These are phyloP conservation scores for Diaporthe eres DNA, from an alignment of 2,329 filamentous ascomycete genomes.

Conservation along the genomic window DNA sequence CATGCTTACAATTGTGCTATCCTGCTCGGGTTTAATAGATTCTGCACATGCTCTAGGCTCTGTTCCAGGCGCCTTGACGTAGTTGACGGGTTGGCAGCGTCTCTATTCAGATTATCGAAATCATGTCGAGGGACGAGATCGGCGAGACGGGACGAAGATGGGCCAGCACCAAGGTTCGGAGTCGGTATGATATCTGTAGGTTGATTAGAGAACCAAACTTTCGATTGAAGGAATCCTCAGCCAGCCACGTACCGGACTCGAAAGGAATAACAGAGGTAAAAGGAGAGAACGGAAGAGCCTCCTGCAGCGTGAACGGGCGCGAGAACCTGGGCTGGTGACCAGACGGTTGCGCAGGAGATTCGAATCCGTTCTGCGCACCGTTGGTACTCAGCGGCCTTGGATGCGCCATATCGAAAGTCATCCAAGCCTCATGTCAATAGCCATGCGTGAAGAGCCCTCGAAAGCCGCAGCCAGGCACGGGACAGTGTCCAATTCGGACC, in stretches of 20 bases:
- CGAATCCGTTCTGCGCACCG: constrained; percentile 48
- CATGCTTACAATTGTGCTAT: constrained; percentile 75
- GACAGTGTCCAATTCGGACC: constrained; percentile 25
- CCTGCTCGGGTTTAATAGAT: constrained; percentile 79
- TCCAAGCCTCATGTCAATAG: constrained; percentile 48
- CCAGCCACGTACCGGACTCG: constrained; percentile 74
- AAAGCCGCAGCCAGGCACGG: constrained; percentile 20
- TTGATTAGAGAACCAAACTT: not conserved
- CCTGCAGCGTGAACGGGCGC: constrained; percentile 74
- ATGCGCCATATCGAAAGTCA: constrained; percentile 51
- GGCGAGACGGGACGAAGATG: constrained; percentile 64
- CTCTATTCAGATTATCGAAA: constrained; percentile 79
- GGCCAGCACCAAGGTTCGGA: constrained; percentile 71
- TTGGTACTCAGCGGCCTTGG: constrained; percentile 49
- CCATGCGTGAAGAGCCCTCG: constrained; percentile 30
- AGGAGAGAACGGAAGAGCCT: constrained; percentile 86
- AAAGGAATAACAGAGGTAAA: constrained; percentile 86
- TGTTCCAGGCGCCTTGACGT: constrained; percentile 78
- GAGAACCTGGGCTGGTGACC: constrained; percentile 45
- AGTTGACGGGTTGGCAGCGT: constrained; percentile 71
- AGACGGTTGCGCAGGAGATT: constrained; percentile 39
- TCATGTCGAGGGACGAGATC: constrained; percentile 66
- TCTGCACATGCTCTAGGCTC: constrained; percentile 80
- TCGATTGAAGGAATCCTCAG: not conserved
- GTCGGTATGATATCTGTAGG: constrained; percentile 75